These are phyloP conservation scores for Cladosporium phlei DNA, from an alignment of 2,329 filamentous ascomycete genomes.

Conservation along the genomic window DNA sequence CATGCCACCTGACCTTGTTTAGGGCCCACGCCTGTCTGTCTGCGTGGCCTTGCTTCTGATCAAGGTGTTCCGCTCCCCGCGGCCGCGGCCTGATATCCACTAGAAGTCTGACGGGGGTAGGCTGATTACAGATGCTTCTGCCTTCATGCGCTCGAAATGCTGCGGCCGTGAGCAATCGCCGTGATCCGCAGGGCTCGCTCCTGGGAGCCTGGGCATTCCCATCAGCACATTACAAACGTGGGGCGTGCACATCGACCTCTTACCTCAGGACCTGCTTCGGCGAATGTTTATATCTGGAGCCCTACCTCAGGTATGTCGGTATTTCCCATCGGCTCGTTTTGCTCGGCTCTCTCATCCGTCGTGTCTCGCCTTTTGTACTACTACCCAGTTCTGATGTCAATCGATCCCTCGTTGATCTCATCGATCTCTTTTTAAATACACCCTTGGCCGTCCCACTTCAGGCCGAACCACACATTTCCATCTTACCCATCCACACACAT, in stretches of 20 bases:
- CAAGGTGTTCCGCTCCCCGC: constrained; percentile 10
- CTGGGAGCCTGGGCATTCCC: constrained; percentile 11
- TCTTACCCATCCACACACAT: not conserved
- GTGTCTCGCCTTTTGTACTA: constrained; percentile 1
- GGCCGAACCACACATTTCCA: not conserved
- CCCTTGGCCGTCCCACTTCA: constrained; percentile 1
- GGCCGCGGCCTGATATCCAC: constrained; percentile 9
- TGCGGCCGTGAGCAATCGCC: constrained; percentile 13
- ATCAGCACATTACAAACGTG: constrained; percentile 13
- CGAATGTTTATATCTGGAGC: constrained; percentile 13
- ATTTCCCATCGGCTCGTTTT: constrained; percentile 7
- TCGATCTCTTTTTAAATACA: constrained; percentile 4
- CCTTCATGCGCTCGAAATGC: no score
- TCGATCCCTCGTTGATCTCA: constrained; percentile 1
- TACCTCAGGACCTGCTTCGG: constrained; percentile 8
- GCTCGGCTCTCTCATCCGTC: constrained; percentile 10
- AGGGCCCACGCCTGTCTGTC: constrained; percentile 8
- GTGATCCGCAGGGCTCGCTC: constrained; percentile 12
- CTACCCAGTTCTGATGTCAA: constrained; percentile 11
- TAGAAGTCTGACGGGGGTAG: constrained; percentile 2
- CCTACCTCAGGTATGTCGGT: constrained; percentile 5
- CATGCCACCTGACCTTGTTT: constrained; percentile 10
- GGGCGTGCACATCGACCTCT: constrained; percentile 5
- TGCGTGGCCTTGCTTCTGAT: constrained; percentile 11
- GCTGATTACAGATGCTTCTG: constrained; percentile 12